These are phyloP conservation scores for Botrytis sinoallii DNA, from an alignment of 2,329 filamentous ascomycete species.

Conservation along the genomic window DNA sequence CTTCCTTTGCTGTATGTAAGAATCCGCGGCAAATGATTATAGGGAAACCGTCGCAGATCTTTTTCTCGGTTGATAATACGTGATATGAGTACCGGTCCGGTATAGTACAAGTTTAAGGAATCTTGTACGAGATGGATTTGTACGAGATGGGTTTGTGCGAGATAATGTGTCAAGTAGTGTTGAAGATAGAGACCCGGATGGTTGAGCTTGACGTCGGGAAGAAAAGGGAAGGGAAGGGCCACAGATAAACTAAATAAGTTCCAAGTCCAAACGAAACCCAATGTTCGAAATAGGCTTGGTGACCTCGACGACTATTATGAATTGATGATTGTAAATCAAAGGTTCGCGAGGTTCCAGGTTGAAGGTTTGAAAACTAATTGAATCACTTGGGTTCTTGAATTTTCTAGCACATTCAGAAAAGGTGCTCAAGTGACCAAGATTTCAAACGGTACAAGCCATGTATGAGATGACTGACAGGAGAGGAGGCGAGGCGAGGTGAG, in stretches of 20 bases:
- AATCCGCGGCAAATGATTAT: constrained; percentile 6
- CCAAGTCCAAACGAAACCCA: neutral
- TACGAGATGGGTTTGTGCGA: neutral
- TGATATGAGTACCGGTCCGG: neutral
- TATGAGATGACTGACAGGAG: neutral
- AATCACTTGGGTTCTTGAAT: neutral
- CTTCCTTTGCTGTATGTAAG: constrained; percentile 2
- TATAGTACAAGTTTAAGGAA: neutral
- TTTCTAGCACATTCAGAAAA: neutral
- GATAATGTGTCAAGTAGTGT: neutral
- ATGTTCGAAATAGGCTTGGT: neutral
- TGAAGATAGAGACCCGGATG: neutral
- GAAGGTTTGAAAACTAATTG: neutral
- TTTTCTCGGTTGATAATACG: neutral
- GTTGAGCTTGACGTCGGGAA: neutral
- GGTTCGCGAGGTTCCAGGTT: neutral
- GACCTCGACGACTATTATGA: neutral
- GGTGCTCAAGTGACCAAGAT: neutral
- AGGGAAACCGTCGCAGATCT: constrained; percentile 1
- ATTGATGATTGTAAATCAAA: neutral
- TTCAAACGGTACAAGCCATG: neutral
- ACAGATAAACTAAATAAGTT: neutral
- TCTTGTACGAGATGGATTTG: neutral
- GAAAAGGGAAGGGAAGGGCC: neutral
- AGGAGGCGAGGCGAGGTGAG: neutral